Evolutionary conservation across 306 rosid genomes (phyloP).

Genomic region (Boehmeria nivea): DNA sequence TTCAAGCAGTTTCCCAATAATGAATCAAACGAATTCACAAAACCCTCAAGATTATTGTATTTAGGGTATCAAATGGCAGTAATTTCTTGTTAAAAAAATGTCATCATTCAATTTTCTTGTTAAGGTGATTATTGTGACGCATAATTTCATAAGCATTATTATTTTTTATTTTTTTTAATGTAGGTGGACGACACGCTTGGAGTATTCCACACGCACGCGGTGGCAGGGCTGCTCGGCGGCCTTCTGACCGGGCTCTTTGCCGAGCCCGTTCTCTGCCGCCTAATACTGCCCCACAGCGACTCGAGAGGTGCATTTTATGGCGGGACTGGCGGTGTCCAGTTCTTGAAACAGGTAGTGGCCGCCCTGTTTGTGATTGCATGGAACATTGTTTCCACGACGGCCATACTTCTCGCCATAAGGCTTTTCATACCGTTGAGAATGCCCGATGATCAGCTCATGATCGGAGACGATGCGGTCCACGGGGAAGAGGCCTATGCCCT

Average conservation of each 20-base stretch:
- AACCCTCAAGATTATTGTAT: too few species aligned
- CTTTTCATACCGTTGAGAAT: conserved; percentile 73
- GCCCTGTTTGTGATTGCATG: conserved; percentile 67
- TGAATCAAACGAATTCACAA: too few species aligned
- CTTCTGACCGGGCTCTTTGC: conserved; percentile 86
- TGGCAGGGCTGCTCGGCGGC: conserved; percentile 88
- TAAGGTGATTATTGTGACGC: too few species aligned
- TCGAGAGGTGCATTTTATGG: conserved; percentile 86
- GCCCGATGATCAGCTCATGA: conserved; percentile 73
- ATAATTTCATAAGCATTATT: not conserved
- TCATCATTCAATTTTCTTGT: too few species aligned
- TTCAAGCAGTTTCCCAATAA: too few species aligned
- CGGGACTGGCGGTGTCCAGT: conserved; percentile 58
- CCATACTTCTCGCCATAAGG: conserved; percentile 58
- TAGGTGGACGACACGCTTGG: conserved; percentile 93
- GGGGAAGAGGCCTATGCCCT: conserved; percentile 98
- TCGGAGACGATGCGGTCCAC: conserved; percentile 92
- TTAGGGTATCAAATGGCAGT: too few species aligned
- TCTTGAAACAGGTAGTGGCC: conserved; percentile 70
- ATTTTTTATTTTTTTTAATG: not conserved
- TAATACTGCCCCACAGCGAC: conserved; percentile 41
- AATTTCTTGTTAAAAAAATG: too few species aligned
- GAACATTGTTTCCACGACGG: conserved; percentile 81
- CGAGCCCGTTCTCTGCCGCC: conserved; percentile 69
- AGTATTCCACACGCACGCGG: conserved; percentile 95